These are phyloP conservation scores for Pascua guehoae DNA, from an alignment of 1,284 basidiomycete genomes.

Conservation along the genomic window DNA sequence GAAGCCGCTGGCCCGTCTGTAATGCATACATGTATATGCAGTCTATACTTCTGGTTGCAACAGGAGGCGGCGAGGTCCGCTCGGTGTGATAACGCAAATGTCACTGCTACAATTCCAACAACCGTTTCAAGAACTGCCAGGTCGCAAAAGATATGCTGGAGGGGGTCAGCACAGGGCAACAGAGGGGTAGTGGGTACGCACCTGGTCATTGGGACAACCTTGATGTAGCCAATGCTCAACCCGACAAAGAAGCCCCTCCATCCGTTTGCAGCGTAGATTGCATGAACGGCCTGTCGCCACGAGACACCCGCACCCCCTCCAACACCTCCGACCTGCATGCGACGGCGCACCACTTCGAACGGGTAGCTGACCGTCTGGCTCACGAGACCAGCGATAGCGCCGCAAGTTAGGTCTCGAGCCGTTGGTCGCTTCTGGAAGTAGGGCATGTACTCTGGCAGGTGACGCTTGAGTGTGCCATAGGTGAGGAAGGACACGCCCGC, in stretches of 20 bases:
- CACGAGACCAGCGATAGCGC: slow-evolving; percentile 84
- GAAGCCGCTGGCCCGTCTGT: neutral
- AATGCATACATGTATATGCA: slow-evolving; percentile 12
- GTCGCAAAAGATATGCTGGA: slow-evolving; percentile 49
- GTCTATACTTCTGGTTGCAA: slow-evolving; percentile 10
- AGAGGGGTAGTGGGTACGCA: slow-evolving; percentile 21
- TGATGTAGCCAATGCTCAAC: slow-evolving; percentile 86
- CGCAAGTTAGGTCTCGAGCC: slow-evolving; percentile 63
- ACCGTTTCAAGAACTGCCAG: slow-evolving; percentile 50
- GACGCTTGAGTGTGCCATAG: slow-evolving; percentile 77
- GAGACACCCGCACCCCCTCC: slow-evolving; percentile 56
- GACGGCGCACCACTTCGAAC: slow-evolving; percentile 86
- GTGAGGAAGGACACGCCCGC: slow-evolving; percentile 93
- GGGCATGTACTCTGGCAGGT: slow-evolving; percentile 51
- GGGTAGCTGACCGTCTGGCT: slow-evolving; percentile 93
- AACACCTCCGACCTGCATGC: slow-evolving; percentile 94
- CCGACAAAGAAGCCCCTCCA: slow-evolving; percentile 92
- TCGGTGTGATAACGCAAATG: neutral
- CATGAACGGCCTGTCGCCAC: slow-evolving; percentile 70
- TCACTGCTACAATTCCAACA: slow-evolving; percentile 40
- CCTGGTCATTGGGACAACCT: slow-evolving; percentile 92
- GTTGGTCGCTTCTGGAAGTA: slow-evolving; percentile 48
- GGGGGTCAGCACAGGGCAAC: slow-evolving; percentile 4
- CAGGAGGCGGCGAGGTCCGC: too few relatives aligned
- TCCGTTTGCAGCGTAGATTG: slow-evolving; percentile 67